A percentile compares a stretch with the other conserved stretches of the same genome.
Evolutionary conservation across 2,329 filamentous ascomycete genomes (phyloP).

Genomic region (Bimuria novae-zelandiae): DNA sequence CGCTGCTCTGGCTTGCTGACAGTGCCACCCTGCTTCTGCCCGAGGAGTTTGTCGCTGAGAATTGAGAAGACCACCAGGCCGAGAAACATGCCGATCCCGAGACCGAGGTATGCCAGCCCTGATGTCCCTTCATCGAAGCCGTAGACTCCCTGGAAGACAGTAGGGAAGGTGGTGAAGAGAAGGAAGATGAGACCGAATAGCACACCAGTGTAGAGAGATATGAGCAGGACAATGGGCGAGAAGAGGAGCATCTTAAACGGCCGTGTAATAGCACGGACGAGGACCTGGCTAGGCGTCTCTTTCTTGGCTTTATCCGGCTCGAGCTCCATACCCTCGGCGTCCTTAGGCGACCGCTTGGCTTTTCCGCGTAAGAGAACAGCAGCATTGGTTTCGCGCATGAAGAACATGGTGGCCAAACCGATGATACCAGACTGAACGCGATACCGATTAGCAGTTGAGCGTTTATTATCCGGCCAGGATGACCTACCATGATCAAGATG

Average conservation of each 20-base stretch:
- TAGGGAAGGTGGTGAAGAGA: constrained; percentile 66
- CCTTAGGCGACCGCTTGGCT: too few species aligned
- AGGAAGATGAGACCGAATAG: constrained; percentile 13
- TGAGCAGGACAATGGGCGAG: constrained; percentile 14
- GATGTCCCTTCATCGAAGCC: constrained; percentile 72
- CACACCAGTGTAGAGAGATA: constrained; percentile 5
- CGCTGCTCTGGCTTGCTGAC: constrained; percentile 24
- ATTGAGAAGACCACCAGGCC: constrained; percentile 10
- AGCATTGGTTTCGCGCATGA: constrained; percentile 74
- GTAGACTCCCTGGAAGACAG: constrained; percentile 72
- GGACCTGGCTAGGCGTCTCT: constrained; percentile 58
- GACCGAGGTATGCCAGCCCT: constrained; percentile 76
- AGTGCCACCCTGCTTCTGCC: neutral
- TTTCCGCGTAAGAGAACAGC: constrained; percentile 73
- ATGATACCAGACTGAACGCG: constrained; percentile 1
- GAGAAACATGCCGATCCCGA: constrained; percentile 56
- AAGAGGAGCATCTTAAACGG: constrained; percentile 14
- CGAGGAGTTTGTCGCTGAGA: constrained; percentile 4
- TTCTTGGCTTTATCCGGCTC: too few species aligned
- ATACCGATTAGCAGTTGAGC: neutral
- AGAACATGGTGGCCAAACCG: constrained; percentile 4
- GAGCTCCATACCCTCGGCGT: too few species aligned
- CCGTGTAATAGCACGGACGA: constrained; percentile 2
- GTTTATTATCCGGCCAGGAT: neutral
- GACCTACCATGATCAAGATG: constrained; percentile 39